phyloP scores from a whole-genome alignment of 495 filamentous ascomycete species.

The Neurospora hispaniola region DNA sequence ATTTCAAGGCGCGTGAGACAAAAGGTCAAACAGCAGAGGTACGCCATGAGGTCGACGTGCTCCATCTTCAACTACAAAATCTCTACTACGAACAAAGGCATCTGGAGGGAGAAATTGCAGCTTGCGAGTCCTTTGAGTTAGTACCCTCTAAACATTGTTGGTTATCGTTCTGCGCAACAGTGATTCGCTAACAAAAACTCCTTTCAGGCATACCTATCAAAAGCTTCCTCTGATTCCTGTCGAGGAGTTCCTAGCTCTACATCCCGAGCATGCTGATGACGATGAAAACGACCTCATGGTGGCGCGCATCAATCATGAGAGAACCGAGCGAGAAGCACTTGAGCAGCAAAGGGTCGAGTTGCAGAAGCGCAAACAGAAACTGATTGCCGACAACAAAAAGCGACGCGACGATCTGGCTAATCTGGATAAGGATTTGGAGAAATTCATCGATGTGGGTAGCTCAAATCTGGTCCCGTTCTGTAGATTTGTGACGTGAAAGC shows the following conservation, averaged over 20 bases:
- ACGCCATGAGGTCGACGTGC: constrained; percentile 78
- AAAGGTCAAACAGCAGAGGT: constrained; percentile 79
- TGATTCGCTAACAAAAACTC: neutral
- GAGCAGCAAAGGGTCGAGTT: constrained; percentile 81
- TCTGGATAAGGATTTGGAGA: constrained; percentile 79
- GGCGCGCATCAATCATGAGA: constrained; percentile 86
- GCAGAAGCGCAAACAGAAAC: constrained; percentile 77
- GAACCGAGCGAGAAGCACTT: constrained; percentile 70
- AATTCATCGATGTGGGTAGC: constrained; percentile 64
- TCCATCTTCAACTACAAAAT: constrained; percentile 91
- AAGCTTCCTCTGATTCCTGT: constrained; percentile 74
- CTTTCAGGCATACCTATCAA: constrained; percentile 69
- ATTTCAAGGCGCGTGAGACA: constrained; percentile 71
- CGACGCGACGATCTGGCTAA: constrained; percentile 84
- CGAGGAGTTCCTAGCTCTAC: constrained; percentile 69
- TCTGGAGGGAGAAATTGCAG: constrained; percentile 78
- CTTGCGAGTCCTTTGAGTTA: constrained; percentile 85
- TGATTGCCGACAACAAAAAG: constrained; percentile 93
- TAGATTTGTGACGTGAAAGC: neutral
- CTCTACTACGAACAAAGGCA: constrained; percentile 93
- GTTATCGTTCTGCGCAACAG: neutral
- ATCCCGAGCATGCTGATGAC: constrained; percentile 60
- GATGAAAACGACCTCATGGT: constrained; percentile 77
- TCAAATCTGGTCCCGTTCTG: neutral
- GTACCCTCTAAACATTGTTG: constrained; percentile 24